Base-by-base conservation (phyloP, 1,139 yeast genomes). In the Saccharomyces hybrid region DNA sequence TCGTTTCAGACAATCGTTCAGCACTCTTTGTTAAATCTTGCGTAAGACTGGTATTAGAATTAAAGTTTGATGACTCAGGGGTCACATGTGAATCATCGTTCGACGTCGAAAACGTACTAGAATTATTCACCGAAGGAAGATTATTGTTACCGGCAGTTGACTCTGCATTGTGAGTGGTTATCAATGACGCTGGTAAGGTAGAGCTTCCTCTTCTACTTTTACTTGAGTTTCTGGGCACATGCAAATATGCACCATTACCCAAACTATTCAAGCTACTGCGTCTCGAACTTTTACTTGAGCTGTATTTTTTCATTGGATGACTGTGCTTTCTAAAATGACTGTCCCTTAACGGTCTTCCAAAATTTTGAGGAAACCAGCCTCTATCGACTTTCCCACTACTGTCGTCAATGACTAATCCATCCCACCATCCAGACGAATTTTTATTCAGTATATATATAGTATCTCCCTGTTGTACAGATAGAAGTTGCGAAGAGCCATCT, bases 311-410 rank as follows among this genome's bases (percentile, higher is more conserved):
- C 16, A 29, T 31, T 24, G 24, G 42, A 26, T 49, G 51, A 19
- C 47, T 38, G 9, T 41, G 49, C 29, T 46, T 52, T 24, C 16
- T 34, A 7, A 51, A 32, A 14, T 28, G 46, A 27, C 49, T 53
- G 34, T 63, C 65, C 46, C 58, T 56, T 9, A 58, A 51, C 2
- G 65, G 56, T 32, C 59, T 57, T 5, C 60, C 81, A 67, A 78
- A 80, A 53, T 78, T 78, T 53, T 76, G 77, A n/a, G 91, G 90
- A 69, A 86, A 83, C 93, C 93, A 86, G 58, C 93, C 93, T 63
- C 91, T 73, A 14, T 73, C 69, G 9, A 78, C 70, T 14, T 46
- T 47, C 31, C 48, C 59, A 3, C 58, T 61, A 9, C 56, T 53
- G 24, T 59, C 61, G 69, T 73, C 57, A 12, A 64, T 47, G 3